phyloP scores from a whole-genome alignment of 257 asterid species.

The Lantana camara region DNA sequence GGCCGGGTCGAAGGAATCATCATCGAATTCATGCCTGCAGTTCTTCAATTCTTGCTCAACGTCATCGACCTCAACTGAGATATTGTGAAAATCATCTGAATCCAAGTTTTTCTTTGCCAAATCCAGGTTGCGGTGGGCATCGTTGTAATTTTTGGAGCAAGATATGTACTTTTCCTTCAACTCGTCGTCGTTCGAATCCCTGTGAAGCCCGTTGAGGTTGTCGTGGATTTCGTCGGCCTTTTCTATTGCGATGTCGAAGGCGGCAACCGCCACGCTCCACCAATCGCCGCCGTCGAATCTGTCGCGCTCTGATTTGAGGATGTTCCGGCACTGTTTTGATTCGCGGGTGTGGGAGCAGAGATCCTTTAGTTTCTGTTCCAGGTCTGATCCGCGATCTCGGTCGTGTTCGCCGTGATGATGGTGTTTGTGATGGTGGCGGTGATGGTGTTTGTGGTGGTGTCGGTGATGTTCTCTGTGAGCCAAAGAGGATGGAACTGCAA shows the following conservation, averaged over 20 bases:
- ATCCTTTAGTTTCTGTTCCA: constrained; percentile 1
- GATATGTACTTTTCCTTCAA: constrained; percentile 24
- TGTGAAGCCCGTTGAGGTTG: constrained; percentile 12
- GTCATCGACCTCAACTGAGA: constrained; percentile 9
- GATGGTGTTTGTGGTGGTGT: too few relatives aligned
- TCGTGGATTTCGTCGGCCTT: constrained; percentile 6
- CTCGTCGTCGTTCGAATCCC: not conserved
- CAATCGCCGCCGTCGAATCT: constrained; percentile 5
- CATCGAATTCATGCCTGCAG: constrained; percentile 20
- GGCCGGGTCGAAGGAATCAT: constrained; percentile 24
- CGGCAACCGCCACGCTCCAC: constrained; percentile 5
- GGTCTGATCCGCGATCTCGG: constrained; percentile 2
- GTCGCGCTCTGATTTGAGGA: constrained; percentile 17
- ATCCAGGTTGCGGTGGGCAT: constrained; percentile 25
- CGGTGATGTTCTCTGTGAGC: constrained; percentile 3
- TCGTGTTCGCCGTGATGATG: too few relatives aligned
- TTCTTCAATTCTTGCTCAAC: constrained; percentile 23
- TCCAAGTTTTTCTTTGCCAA: constrained; percentile 3
- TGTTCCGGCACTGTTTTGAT: constrained; percentile 22
- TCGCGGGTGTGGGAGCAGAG: constrained; percentile 26
- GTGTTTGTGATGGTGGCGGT: too few relatives aligned
- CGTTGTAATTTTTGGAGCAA: constrained; percentile 35
- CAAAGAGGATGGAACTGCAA: constrained; percentile 8
- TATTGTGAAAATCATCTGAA: not conserved
- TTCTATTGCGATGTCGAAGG: constrained; percentile 28